Evolutionary conservation across 2,329 filamentous ascomycete genomes (phyloP).

Genomic region (Herpotrichia juniperi): DNA sequence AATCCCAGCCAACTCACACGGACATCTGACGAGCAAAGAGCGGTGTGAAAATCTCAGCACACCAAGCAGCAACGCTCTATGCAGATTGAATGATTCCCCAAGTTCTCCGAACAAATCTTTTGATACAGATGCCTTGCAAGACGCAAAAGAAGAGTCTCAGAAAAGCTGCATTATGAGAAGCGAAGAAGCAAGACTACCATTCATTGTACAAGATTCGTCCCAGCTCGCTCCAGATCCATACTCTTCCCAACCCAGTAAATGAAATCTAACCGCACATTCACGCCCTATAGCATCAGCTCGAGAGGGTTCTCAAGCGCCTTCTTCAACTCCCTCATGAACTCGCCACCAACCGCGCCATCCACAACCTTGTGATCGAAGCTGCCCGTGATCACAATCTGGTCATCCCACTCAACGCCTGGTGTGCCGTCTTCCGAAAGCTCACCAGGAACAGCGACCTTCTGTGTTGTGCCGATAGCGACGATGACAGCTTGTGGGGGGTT

Average conservation of each 20-base stretch:
- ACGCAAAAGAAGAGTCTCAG: constrained; percentile 7
- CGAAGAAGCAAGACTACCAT: constrained; percentile 24
- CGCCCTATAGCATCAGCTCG: constrained; percentile 80
- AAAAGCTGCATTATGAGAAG: constrained; percentile 5
- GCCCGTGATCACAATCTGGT: constrained; percentile 92
- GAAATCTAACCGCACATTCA: constrained; percentile 10
- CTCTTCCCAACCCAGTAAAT: constrained; percentile 7
- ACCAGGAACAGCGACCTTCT: constrained; percentile 89
- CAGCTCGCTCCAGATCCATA: constrained; percentile 26
- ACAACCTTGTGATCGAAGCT: constrained; percentile 99
- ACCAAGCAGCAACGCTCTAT: not conserved
- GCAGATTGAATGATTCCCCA: not conserved
- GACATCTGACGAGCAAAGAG: too few relatives aligned
- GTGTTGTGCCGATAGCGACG: constrained; percentile 90
- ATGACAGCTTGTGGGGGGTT: constrained; percentile 98
- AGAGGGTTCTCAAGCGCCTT: constrained; percentile 97
- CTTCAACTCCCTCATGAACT: constrained; percentile 98
- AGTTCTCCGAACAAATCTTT: constrained; percentile 12
- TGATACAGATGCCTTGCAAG: constrained; percentile 16
- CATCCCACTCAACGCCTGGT: constrained; percentile 81
- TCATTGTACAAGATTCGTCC: constrained; percentile 37
- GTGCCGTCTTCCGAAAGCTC: constrained; percentile 80
- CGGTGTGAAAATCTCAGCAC: too few relatives aligned
- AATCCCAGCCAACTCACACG: too few relatives aligned
- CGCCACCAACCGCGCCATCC: constrained; percentile 92